Conservation (phyloP, 805 yeast genomes). For the Candida namnaoensis region DNA sequence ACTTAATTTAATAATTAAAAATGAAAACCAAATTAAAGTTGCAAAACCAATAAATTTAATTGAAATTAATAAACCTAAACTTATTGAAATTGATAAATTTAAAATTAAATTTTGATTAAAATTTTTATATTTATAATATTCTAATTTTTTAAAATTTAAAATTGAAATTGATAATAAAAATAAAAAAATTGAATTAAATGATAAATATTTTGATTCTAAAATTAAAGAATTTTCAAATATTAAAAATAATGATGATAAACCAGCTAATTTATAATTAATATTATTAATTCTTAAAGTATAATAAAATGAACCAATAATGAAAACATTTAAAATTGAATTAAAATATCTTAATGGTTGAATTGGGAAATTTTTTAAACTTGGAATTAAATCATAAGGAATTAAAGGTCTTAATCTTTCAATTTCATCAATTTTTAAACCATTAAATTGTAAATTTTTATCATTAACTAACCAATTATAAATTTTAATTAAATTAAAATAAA, state of each 20-base stretch:
- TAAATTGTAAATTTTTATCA: too few relatives aligned
- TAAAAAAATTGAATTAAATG: conserved; percentile 36
- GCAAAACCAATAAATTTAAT: conserved; percentile 67
- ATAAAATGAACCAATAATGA: conserved; percentile 43
- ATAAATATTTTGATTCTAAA: conserved; percentile 48
- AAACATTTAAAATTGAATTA: conserved; percentile 47
- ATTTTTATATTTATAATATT: conserved; percentile 32
- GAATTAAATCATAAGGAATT: too few relatives aligned
- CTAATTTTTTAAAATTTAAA: conserved; percentile 41
- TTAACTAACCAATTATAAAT: too few relatives aligned
- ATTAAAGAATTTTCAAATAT: conserved; percentile 58
- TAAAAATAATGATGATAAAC: conserved; percentile 41
- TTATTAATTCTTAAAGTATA: conserved; percentile 46
- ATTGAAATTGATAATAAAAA: conserved; percentile 38
- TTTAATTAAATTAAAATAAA: too few relatives aligned
- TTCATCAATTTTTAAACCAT: too few relatives aligned
- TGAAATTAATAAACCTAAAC: conserved; percentile 47
- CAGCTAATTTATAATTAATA: conserved; percentile 40
- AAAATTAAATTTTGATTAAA: conserved; percentile 45
- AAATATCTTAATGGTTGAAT: conserved; percentile 49
- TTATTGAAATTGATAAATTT: conserved; percentile 34
- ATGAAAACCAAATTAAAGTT: conserved; percentile 57
- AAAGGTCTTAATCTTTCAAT: too few relatives aligned
- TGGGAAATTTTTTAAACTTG: conserved; percentile 26
- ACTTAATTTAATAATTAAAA: conserved; percentile 52